phyloP scores from a whole-genome alignment of 352 stramenopile genomes.

The Globisporangium spiculum region DNA sequence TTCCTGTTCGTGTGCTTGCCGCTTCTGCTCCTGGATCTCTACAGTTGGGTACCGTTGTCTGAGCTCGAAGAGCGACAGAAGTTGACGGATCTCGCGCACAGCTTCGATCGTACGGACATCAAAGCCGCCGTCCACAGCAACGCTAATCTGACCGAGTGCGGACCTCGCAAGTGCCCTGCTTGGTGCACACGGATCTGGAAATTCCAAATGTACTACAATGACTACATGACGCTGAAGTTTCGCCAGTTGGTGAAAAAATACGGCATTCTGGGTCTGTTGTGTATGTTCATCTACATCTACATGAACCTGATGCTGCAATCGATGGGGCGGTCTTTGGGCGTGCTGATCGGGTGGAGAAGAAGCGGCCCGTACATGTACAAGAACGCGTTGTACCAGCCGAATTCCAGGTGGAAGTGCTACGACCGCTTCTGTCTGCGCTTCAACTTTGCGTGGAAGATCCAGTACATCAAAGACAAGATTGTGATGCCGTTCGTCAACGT shows the following conservation, averaged over 20 bases:
- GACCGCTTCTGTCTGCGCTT: conserved; percentile 54
- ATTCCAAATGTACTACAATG: conserved; percentile 30
- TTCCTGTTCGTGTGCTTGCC: conserved; percentile 58
- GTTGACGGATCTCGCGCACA: conserved; percentile 28
- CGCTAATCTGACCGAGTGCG: conserved; percentile 36
- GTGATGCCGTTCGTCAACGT: conserved; percentile 50
- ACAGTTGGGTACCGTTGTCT: conserved; percentile 49
- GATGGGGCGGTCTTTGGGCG: conserved; percentile 34
- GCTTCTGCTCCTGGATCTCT: conserved; percentile 53
- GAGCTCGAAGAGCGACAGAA: conserved; percentile 35
- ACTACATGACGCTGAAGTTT: conserved; percentile 37
- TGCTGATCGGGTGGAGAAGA: conserved; percentile 37
- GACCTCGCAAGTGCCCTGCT: not conserved
- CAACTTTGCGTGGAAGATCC: conserved; percentile 54
- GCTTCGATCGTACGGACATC: conserved; percentile 32
- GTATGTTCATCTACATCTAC: conserved; percentile 53
- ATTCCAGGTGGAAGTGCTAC: conserved; percentile 25
- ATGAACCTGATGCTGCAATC: conserved; percentile 49
- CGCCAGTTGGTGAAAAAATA: conserved; percentile 38
- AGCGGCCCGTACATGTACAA: conserved; percentile 46
- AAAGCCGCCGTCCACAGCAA: conserved; percentile 53
- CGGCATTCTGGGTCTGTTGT: conserved; percentile 33
- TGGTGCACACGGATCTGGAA: conserved; percentile 1
- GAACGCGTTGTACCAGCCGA: conserved; percentile 23
- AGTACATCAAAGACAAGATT: conserved; percentile 63